These are phyloP conservation scores for Gossypium laxum DNA, from an alignment of 441 rosid species.

Conservation along the genomic window DNA sequence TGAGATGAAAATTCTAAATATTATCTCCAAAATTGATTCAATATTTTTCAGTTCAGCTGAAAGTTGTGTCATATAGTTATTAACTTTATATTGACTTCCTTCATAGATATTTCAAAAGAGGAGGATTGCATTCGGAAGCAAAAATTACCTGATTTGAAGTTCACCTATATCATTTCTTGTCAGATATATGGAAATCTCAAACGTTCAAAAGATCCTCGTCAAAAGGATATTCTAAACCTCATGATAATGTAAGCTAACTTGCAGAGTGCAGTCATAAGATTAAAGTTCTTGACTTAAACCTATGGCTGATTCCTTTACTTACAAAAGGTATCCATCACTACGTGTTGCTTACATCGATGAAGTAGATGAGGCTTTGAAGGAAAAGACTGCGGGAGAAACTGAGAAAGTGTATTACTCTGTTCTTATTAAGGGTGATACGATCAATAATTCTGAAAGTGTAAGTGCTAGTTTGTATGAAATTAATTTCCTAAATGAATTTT, in stretches of 20 bases:
- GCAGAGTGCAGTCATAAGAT: neutral
- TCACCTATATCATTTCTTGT: conserved; percentile 93
- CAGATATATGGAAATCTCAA: conserved; percentile 75
- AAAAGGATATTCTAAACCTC: conserved; percentile 55
- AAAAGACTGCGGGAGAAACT: conserved; percentile 23
- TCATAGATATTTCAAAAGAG: conserved; percentile 36
- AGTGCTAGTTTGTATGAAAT: conserved; percentile 7
- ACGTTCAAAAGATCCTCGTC: conserved; percentile 38
- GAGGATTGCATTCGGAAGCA: conserved; percentile 27
- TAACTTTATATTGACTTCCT: conserved; percentile 17
- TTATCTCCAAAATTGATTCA: neutral
- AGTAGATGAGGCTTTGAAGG: conserved; percentile 52
- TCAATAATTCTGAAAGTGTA: conserved; percentile 13
- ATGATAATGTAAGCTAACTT: conserved; percentile 61
- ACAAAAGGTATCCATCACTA: conserved; percentile 64
- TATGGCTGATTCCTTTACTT: conserved; percentile 7
- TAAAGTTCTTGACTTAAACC: conserved; percentile 14
- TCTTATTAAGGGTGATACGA: conserved; percentile 73
- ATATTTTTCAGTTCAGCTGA: neutral
- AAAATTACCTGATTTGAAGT: conserved; percentile 80
- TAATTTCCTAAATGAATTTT: neutral
- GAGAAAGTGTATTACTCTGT: conserved; percentile 66
- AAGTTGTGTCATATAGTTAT: neutral
- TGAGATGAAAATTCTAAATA: neutral
- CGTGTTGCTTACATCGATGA: conserved; percentile 87